phyloP scores from a whole-genome alignment of 176 grass and related monocot genomes.

The Luzula sylvatica region DNA sequence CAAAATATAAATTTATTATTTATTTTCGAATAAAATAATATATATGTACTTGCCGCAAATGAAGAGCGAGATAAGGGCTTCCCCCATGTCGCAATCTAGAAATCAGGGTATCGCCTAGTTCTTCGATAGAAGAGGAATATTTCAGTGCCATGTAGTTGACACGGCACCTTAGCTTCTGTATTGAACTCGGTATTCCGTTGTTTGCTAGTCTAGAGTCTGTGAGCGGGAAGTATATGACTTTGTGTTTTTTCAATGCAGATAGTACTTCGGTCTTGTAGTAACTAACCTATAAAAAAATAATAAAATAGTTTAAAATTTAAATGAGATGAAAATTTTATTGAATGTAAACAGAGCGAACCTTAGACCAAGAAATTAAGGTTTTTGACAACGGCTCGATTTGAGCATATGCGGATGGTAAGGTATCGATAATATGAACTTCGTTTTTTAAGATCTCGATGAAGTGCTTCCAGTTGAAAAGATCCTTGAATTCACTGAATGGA shows the following conservation, averaged over 20 bases:
- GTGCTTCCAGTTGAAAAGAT: conserved; percentile 95
- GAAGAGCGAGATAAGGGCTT: conserved; percentile 84
- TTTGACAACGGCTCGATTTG: conserved; percentile 63
- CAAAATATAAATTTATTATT: background rate
- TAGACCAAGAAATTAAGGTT: conserved; percentile 97
- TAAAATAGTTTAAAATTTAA: background rate
- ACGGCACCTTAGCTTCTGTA: conserved; percentile 88
- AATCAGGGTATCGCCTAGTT: conserved; percentile 70
- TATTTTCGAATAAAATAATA: background rate
- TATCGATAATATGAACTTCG: conserved; percentile 94
- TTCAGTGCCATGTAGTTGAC: conserved; percentile 89
- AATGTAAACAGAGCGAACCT: conserved; percentile 38
- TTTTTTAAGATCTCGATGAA: conserved; percentile 93
- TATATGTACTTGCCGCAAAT: conserved; percentile 64
- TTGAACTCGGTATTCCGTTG: conserved; percentile 82
- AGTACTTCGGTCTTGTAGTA: conserved; percentile 95
- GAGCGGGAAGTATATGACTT: conserved; percentile 95
- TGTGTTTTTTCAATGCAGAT: conserved; percentile 73
- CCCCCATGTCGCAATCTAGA: conserved; percentile 60
- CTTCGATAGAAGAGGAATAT: conserved; percentile 81
- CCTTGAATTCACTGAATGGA: conserved; percentile 83
- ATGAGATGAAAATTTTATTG: no score
- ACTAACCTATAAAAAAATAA: conserved; percentile 51
- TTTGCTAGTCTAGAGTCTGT: conserved; percentile 97
- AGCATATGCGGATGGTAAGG: conserved; percentile 46